Base-by-base conservation (phyloP, 768 basidiomycete genomes). In the Amanita muscaria region DNA sequence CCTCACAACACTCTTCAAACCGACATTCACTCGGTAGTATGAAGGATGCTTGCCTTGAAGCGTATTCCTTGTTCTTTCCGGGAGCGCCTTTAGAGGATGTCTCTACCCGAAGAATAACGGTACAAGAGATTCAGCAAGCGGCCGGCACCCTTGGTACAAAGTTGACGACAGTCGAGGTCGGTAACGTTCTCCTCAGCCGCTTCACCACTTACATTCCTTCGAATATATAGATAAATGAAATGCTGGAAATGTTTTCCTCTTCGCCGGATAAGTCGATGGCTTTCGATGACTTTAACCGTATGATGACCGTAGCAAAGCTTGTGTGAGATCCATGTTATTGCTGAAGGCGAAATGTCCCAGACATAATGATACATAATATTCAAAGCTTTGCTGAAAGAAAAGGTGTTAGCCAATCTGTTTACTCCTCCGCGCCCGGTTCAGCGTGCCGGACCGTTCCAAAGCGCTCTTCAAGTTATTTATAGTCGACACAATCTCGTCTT, bases 31-130 rank as follows among this genome's bases (percentile, higher is more conserved):
- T 81, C 40, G 54, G 64, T 8, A 67, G 73, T 7, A 83, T 88
- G 57, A 66, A 64, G 37, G 60, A 70, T 40, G 67, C 68, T 14
- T 77, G 76, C 46, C 66, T 78, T 14, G 66, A 69, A 25, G 69
- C 83, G 10, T 91, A 83, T 54, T 64, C 77, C 4, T 64, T 89
- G 34, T 89, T 91, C 65, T 89, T 91, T 58, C 80, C 83, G 23
- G 66, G 68, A 12, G 61, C 72, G 10, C 47, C 66, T 0, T 59
- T 67, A n/a, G 52, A 60, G 2, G 73, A 74, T 9, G 57, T 87
- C 3, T 59, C 67, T 10, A 53, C 56, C 16, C 74, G 79, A 53
- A 72, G 66, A 44, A 75, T 90, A 35, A 75, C 68, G 65, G 72
- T 88, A 51, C 73, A 74, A 45, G 85, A 90, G 49, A 64, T 90